These are phyloP conservation scores for Fraxinus excelsior DNA, from an alignment of 257 asterid species.

Conservation along the genomic window DNA sequence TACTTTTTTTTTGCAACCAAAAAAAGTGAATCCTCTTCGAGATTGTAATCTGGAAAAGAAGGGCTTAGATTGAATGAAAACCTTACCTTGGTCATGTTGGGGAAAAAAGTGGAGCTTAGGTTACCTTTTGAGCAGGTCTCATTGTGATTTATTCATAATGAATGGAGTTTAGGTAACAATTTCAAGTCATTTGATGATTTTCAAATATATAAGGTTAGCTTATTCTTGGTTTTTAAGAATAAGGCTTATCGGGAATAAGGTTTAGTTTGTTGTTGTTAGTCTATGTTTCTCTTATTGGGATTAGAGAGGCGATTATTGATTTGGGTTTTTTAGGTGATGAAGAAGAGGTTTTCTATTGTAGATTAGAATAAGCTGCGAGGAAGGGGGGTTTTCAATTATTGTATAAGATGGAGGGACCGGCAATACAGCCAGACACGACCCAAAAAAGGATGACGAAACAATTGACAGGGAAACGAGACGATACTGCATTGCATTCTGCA, in stretches of 20 bases:
- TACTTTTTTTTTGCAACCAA: not conserved
- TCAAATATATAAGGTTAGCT: not conserved
- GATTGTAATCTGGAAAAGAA: not conserved
- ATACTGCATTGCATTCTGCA: constrained; percentile 45
- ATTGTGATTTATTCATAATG: constrained; percentile 1
- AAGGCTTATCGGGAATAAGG: not conserved
- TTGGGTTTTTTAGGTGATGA: constrained; percentile 47
- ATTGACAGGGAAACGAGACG: constrained; percentile 51
- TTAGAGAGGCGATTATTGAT: constrained; percentile 39
- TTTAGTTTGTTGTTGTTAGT: constrained; percentile 17
- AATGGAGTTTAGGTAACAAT: not conserved
- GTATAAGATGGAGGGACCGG: constrained; percentile 21
- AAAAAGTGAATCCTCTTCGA: not conserved
- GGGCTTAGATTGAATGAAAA: not conserved
- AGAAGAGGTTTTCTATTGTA: constrained; percentile 27
- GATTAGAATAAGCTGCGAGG: constrained; percentile 9
- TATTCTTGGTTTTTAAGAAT: not conserved
- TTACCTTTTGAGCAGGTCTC: not conserved
- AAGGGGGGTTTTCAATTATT: not conserved
- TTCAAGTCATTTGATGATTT: not conserved
- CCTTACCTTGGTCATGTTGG: not conserved
- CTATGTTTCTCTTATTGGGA: not conserved
- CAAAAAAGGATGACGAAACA: constrained; percentile 48
- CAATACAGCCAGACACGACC: constrained; percentile 21
- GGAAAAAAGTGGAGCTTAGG: not conserved